Evolutionary conservation across 495 filamentous ascomycete species (phyloP), one percentile per base, ranked within the genome.

Genomic region (Oleoguttula mirabilis): DNA sequence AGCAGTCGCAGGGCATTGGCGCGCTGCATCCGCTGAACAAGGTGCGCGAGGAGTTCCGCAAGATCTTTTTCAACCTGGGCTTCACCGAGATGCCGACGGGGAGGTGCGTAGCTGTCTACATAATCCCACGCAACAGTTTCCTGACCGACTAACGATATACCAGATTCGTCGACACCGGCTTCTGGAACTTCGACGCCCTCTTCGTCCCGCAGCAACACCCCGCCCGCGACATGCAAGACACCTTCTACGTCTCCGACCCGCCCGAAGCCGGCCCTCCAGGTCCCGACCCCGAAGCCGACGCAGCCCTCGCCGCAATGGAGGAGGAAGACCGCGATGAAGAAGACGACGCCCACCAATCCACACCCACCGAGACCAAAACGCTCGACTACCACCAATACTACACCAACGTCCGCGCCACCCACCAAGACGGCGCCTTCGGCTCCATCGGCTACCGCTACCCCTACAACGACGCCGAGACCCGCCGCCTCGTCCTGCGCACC

Each of bases 121-220:
- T 4, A 5, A 40, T 27, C 3, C 17, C 23, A 8, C 50, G 66
- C 71, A 63, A 78, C 53, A 17, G 44, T 35, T 35, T 39, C 4
- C 7, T 12, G 14, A 25, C 7, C 11, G 3, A 47, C 19, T 23
- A 4, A 21, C 14, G 22, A 8, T 23, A 17, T 16, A 20, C 10
- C 6, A 27, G 79, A 54, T 90, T 78, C 59, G 87, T 95, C 45
- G 90, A 98, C 67, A 88, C 85, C 16, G 88, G 88, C 28, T 94
- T 95, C 78, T 98, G 88, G 82, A 95, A 95, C 64, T 96, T 96
- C 61, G 90, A 96, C 52, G 77, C 87, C 31, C 87, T 98, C 43
- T 95, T 86, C 66, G 86, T 98, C 17, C 88, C 88, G 20, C 90
- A 98, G 64, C 88, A 95, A 71, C 90, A 95, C 60, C 90, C 88